A percentile compares a stretch with the other conserved stretches of the same genome.
phyloP scores from a whole-genome alignment of 2,329 filamentous ascomycete species.

The Microascus cirrosus region DNA sequence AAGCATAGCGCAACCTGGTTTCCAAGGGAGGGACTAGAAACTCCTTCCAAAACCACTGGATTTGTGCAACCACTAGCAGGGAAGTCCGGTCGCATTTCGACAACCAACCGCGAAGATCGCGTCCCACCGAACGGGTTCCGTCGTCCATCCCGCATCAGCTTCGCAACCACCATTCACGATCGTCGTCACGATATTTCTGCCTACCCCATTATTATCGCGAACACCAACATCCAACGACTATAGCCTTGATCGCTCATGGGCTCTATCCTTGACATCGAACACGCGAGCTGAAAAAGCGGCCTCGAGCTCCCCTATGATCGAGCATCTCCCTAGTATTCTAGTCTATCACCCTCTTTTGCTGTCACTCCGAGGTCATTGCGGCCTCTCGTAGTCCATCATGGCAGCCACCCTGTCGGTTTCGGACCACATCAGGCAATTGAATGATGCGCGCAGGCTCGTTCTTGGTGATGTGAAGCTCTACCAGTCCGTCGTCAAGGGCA shows the following conservation, averaged over 20 bases:
- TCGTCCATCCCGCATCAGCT: not conserved
- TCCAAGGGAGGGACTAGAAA: not conserved
- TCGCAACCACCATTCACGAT: not conserved
- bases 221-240: not conserved
- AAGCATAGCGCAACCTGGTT: not conserved
- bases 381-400: constrained; percentile 27
- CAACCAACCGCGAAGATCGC: not conserved
- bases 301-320: not conserved
- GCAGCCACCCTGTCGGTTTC: constrained; percentile 47
- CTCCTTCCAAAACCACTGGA: not conserved
- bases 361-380: not conserved
- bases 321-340: not conserved
- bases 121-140: not conserved
- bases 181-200: not conserved
- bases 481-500: constrained; percentile 79
- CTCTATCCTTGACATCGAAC: not conserved
- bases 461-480: constrained; percentile 82
- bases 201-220: not conserved
- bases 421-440: constrained; percentile 77
- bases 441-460: constrained; percentile 82
- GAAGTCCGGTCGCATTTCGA: not conserved
- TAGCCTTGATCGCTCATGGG: not conserved
- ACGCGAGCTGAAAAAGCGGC: not conserved
- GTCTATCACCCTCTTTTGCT: not conserved
- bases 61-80: not conserved